Evolutionary conservation across 208 protist genomes (phyloP).

Genomic region (Phytomonas sp.): DNA sequence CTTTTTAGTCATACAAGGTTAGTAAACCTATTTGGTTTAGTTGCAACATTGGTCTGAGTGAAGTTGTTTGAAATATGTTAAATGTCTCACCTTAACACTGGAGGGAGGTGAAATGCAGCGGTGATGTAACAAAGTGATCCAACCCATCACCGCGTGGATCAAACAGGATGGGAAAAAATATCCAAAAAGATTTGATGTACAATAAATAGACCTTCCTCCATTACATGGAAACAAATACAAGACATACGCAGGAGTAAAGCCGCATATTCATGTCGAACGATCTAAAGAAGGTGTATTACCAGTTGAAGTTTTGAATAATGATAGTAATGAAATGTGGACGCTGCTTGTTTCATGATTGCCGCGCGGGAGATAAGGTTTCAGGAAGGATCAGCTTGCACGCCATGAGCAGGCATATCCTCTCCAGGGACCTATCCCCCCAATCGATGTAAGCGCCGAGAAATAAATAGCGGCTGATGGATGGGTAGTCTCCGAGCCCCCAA

Average conservation of each 20-base stretch:
- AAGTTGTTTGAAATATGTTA: neutral
- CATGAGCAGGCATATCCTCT: conserved; percentile 71
- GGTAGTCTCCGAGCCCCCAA: conserved; percentile 64
- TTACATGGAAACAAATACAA: no score
- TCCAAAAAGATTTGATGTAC: neutral
- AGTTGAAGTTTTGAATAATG: neutral
- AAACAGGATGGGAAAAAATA: neutral
- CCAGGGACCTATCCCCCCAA: conserved; percentile 74
- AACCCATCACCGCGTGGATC: neutral
- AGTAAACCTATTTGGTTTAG: no score
- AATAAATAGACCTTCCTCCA: neutral
- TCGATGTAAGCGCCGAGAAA: conserved; percentile 98
- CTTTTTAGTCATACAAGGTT: no score
- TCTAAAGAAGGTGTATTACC: neutral
- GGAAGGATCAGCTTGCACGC: conserved; percentile 79
- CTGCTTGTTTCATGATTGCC: conserved; percentile 87
- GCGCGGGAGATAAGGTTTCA: conserved; percentile 75
- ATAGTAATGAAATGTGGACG: conserved; percentile 19
- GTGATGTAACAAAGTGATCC: neutral
- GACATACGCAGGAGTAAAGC: no score
- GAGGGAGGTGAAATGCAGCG: neutral
- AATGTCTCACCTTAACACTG: neutral
- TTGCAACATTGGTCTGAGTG: no score
- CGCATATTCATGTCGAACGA: no score
- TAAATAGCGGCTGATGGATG: conserved; percentile 69